These are phyloP conservation scores for Syzygium syzygioides DNA, from an alignment of 441 rosid genomes.

Conservation along the genomic window DNA sequence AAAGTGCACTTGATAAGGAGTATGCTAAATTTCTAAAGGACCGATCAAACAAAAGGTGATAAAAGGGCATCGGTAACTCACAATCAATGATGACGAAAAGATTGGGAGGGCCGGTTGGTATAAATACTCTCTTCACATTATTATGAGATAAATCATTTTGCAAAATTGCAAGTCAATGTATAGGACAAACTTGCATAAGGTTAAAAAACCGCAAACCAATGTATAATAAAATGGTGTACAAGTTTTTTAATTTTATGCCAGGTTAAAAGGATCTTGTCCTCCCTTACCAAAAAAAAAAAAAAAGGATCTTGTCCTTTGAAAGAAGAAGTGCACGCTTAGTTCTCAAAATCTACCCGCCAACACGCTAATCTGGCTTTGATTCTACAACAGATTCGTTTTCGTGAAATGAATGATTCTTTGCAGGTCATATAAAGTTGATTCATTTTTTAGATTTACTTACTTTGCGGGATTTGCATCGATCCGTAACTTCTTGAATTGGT, in stretches of 20 bases:
- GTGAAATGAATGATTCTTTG: no score
- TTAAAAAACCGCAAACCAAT: background rate
- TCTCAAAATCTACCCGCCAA: background rate
- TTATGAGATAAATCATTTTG: background rate
- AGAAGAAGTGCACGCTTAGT: background rate
- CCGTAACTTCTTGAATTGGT: no score
- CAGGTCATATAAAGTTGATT: no score
- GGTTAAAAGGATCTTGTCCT: rapidly evolving
- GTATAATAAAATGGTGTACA: background rate
- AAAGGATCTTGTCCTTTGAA: rapidly evolving
- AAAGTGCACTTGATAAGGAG: background rate
- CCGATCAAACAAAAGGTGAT: background rate
- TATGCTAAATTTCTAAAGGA: background rate
- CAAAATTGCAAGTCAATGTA: background rate
- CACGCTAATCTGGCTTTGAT: background rate
- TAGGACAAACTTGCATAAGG: rapidly evolving
- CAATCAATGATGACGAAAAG: background rate
- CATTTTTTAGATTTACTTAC: no score
- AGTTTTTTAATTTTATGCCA: no score
- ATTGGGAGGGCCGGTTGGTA: rapidly evolving
- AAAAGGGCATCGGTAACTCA: background rate
- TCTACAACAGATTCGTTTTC: background rate
- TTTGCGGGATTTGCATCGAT: no score
- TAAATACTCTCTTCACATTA: background rate
- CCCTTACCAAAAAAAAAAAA: no score